Evolutionary conservation across 2,329 filamentous ascomycete species (phyloP).

Genomic region (Fusarium paranaense): DNA sequence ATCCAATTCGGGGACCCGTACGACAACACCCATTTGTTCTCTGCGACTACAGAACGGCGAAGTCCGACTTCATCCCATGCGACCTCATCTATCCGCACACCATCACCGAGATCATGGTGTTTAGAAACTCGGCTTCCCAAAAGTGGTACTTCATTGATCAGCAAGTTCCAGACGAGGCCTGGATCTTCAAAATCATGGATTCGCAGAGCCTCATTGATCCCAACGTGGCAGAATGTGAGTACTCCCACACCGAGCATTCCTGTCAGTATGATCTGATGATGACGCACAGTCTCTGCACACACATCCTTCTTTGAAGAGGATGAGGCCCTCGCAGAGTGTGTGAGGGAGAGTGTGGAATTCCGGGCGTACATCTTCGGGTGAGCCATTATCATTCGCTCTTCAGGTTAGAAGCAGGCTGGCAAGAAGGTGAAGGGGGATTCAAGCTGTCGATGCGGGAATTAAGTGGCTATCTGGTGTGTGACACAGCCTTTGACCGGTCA

Average conservation of each 20-base stretch:
- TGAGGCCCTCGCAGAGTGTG: background rate
- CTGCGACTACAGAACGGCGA: background rate
- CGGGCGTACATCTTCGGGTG: background rate
- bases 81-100: background rate
- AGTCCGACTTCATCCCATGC: background rate
- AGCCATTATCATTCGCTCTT: background rate
- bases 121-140: background rate
- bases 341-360: background rate
- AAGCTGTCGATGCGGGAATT: background rate
- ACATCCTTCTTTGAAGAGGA: background rate
- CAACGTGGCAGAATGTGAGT: background rate
- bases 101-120: background rate
- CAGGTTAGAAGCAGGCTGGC: background rate
- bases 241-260: background rate
- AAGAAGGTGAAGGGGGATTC: background rate
- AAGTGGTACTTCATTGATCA: background rate
- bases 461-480: background rate
- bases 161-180: background rate
- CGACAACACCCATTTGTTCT: background rate
- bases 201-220: background rate
- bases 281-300: background rate
- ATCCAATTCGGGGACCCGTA: background rate
- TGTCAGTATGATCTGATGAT: background rate
- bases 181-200: background rate
- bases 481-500: background rate